Evolutionary conservation across 495 filamentous ascomycete genomes (phyloP).

Genomic region (Amorphotheca resinae): DNA sequence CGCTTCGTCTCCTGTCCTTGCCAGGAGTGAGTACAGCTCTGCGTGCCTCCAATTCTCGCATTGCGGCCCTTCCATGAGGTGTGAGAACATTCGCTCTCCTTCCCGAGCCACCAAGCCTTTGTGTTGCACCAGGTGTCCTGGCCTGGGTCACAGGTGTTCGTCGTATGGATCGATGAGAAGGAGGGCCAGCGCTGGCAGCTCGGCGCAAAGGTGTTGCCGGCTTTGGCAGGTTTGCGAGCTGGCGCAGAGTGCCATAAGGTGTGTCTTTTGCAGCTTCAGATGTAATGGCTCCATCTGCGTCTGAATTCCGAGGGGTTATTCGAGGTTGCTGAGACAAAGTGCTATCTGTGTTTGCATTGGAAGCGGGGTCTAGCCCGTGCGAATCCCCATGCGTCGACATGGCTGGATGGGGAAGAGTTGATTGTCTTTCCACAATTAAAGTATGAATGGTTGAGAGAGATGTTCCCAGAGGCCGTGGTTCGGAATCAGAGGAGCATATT

Average conservation of each 20-base stretch:
- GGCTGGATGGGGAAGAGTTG: too few species aligned
- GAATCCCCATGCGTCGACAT: too few species aligned
- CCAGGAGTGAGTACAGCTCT: slow-evolving; percentile 65
- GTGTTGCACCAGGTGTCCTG: slow-evolving; percentile 15
- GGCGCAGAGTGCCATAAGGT: slow-evolving; percentile 24
- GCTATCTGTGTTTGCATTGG: slow-evolving; percentile 1
- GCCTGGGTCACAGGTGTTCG: slow-evolving; percentile 16
- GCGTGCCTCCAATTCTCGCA: slow-evolving; percentile 56
- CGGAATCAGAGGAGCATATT: too few species aligned
- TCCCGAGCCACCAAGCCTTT: slow-evolving; percentile 20
- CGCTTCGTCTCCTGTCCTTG: slow-evolving; percentile 50
- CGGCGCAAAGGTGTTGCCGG: slow-evolving; percentile 28
- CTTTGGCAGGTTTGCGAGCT: slow-evolving; percentile 25
- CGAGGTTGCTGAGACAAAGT: slow-evolving; percentile 11
- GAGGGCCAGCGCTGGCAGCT: slow-evolving; percentile 21
- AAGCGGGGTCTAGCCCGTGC: slow-evolving; percentile 1
- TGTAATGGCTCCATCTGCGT: slow-evolving; percentile 13
- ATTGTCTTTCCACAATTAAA: too few species aligned
- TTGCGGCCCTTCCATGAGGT: slow-evolving; percentile 52
- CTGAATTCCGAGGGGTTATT: slow-evolving; percentile 26
- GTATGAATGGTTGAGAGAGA: too few species aligned
- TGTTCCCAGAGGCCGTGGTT: too few species aligned
- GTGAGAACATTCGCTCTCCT: slow-evolving; percentile 42
- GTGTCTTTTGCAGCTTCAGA: slow-evolving; percentile 18
- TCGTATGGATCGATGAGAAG: slow-evolving; percentile 9